Percentiles rank a stretch among this genome's conserved stretches.
Evolutionary conservation across 768 basidiomycete species (phyloP).

Genomic region (Russula vinacea): DNA sequence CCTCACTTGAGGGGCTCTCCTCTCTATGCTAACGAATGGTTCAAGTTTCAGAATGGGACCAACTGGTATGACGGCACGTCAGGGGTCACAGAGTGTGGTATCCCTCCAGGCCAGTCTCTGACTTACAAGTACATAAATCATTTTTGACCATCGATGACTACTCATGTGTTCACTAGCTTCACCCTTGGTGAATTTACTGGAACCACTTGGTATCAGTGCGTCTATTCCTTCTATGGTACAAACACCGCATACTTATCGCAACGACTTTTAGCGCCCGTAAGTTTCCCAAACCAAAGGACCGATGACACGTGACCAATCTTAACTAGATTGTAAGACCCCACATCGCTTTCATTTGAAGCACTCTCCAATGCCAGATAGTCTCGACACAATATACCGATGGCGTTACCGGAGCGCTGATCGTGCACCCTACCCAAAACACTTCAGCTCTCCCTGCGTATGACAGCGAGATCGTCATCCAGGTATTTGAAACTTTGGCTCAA

Average conservation of each 20-base stretch:
- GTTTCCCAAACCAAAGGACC: slow-evolving; percentile 7
- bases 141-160: neutral
- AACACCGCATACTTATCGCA: neutral
- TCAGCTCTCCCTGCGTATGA: slow-evolving; percentile 40
- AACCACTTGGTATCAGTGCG: slow-evolving; percentile 51
- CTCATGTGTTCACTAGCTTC: slow-evolving; percentile 34
- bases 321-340: slow-evolving; percentile 30
- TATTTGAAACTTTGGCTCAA: neutral
- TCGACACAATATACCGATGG: slow-evolving; percentile 48
- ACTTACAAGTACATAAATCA: slow-evolving; percentile 36
- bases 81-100: slow-evolving; percentile 51
- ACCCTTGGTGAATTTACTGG: slow-evolving; percentile 45
- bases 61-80: slow-evolving; percentile 49
- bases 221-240: neutral
- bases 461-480: slow-evolving; percentile 38
- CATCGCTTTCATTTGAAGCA: neutral
- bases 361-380: slow-evolving; percentile 17
- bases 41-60: slow-evolving; percentile 43
- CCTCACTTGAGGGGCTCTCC: neutral
- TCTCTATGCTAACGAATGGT: neutral
- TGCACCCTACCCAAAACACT: slow-evolving; percentile 42
- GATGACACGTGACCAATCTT: neutral
- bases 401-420: slow-evolving; percentile 47
- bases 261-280: slow-evolving; percentile 33
- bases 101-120: slow-evolving; percentile 49